phyloP scores from a whole-genome alignment of 2,329 filamentous ascomycete species.

The Myrmaecium sp. region DNA sequence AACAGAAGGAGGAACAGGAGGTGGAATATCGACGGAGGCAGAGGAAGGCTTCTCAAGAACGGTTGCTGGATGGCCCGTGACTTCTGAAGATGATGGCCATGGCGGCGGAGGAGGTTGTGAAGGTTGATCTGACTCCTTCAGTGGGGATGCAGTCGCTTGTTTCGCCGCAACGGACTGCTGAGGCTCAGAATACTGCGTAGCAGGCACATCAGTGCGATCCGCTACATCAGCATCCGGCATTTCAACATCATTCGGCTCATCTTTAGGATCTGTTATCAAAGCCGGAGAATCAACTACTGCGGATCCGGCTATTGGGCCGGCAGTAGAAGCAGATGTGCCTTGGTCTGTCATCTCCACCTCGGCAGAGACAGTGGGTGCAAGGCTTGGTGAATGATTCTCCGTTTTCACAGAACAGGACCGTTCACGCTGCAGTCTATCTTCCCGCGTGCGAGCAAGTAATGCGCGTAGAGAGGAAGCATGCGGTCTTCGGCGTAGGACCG shows the following conservation, averaged over 20 bases:
- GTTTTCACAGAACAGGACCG: constrained; percentile 19
- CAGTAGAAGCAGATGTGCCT: too few species aligned
- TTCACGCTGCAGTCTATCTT: constrained; percentile 20
- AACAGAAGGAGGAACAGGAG: constrained; percentile 8
- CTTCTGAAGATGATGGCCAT: constrained; percentile 9
- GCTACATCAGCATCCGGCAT: too few species aligned
- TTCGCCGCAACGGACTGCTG: too few species aligned
- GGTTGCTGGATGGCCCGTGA: background rate
- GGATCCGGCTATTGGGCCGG: too few species aligned
- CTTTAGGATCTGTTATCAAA: too few species aligned
- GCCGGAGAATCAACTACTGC: too few species aligned
- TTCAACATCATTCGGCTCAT: too few species aligned
- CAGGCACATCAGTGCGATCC: too few species aligned
- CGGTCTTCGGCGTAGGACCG: constrained; percentile 5
- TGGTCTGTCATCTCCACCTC: too few species aligned
- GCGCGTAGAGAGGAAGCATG: constrained; percentile 18
- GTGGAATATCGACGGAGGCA: constrained; percentile 10
- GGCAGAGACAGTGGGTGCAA: too few species aligned
- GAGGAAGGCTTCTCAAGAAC: constrained; percentile 3
- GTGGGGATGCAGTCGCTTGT: too few species aligned
- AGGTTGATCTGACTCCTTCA: constrained; percentile 13
- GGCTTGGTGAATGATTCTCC: constrained; percentile 16
- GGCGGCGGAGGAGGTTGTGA: constrained; percentile 18
- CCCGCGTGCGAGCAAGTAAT: constrained; percentile 20
- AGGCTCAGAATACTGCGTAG: too few species aligned